Evolutionary conservation across 2,329 filamentous ascomycete genomes (phyloP).

Genomic region (Penicillium sp.): DNA sequence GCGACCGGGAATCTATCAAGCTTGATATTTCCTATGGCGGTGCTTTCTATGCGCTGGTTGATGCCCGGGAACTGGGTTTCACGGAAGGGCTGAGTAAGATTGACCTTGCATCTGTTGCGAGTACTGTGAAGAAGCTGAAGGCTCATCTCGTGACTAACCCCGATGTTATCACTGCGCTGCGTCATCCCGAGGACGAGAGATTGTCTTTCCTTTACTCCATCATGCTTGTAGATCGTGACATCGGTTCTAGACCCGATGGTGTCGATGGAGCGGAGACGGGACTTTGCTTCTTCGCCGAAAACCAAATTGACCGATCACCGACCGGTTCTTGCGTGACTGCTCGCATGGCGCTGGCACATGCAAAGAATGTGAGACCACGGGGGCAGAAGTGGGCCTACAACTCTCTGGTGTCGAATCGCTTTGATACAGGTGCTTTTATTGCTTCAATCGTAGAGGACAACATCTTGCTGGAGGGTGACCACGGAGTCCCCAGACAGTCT

Average conservation of each 20-base stretch:
- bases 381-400: constrained; percentile 37
- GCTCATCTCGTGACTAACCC: constrained; percentile 21
- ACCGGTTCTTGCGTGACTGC: constrained; percentile 42
- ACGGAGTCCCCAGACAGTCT: neutral
- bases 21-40: constrained; percentile 47
- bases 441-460: constrained; percentile 2
- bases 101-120: constrained; percentile 32
- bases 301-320: constrained; percentile 49
- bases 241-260: constrained; percentile 19
- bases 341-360: constrained; percentile 38
- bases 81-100: constrained; percentile 26
- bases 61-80: constrained; percentile 43
- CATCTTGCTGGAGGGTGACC: neutral
- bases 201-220: constrained; percentile 17
- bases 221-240: constrained; percentile 15
- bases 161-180: constrained; percentile 3
- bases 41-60: constrained; percentile 46
- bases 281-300: constrained; percentile 48
- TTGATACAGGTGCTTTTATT: constrained; percentile 11
- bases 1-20: constrained; percentile 23
- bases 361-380: constrained; percentile 21
- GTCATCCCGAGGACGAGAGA: neutral
- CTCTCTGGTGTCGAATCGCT: constrained; percentile 37
- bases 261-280: constrained; percentile 41
- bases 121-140: constrained; percentile 37